Base-by-base conservation (phyloP, 164 flowering plant species). In the Dillenia turbinata region DNA sequence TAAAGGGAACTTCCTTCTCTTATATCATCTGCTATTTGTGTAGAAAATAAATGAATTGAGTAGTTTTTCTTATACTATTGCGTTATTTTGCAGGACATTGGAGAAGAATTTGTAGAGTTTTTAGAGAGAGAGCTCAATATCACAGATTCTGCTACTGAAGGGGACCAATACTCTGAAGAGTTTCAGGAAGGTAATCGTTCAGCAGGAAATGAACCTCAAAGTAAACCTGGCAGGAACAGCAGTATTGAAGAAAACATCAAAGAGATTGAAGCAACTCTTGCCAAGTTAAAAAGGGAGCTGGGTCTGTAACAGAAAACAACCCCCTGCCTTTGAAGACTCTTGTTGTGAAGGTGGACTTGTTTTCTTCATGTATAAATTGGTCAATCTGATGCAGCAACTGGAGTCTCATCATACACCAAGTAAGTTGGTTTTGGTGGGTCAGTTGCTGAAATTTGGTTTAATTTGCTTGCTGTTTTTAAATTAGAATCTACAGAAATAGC, bases 101-200 rank as follows among this genome's bases (percentile, higher is more conserved):
- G 98, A 43, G 98, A 90, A 77, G 98, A 90, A 62, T 89, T 93
- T 75, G 96, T 93, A 57, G 98, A 93, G 62, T 93, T 86, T 69
- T 77, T 93, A 48, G 98, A 93, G 83, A 93, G 89, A 68, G 98
- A 89, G 71, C 83, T 93, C 60, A 93, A 85, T 79, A 84, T 93
- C 48, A 71, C 71, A 40, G 94, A 90, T 54, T 26, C 71, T 40
- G 79, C 73, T 9, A 58, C 2, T 11, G 70, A 77, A 47, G 65
- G 48, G 14, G 70, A 66, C 14, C 66, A 62, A 48, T 66, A 44
- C 12, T 63, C 64, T 53, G 70, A 64, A 57, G 70, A 59, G 51
- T 12, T 75, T 15, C 16, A 16, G 6, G 58, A 73, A 16, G 65
- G 54, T 3, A 63, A 67, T 51, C n/a, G 79, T 13, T 66, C 49